Percentiles rank a stretch among this genome's conserved stretches.
Evolutionary conservation across 2,329 filamentous ascomycete species (phyloP).

Genomic region (Cladosporium sp.): DNA sequence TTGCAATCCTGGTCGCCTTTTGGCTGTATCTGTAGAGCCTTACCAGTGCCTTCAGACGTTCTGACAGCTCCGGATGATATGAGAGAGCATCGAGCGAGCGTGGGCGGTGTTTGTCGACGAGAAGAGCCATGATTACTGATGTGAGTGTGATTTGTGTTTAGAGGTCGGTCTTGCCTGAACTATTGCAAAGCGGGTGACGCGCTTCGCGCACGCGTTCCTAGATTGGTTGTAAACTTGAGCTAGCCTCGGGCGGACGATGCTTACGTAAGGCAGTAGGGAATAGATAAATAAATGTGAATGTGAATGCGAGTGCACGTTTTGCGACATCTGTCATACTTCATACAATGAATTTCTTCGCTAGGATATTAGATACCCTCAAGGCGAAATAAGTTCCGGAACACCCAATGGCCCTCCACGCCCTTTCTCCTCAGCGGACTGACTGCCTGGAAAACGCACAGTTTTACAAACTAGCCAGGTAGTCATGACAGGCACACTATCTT

Average conservation of each 20-base stretch:
- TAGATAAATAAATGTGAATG: no score
- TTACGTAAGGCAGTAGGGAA: no score
- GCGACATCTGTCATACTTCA: no score
- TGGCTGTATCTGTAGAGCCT: slow-evolving; percentile 22
- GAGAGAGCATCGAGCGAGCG: slow-evolving; percentile 72
- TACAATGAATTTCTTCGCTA: no score
- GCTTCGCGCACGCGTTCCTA: neutral
- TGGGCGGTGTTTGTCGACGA: slow-evolving; percentile 65
- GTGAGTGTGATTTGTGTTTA: neutral
- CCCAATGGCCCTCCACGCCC: no score
- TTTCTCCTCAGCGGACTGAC: no score
- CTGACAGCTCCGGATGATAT: slow-evolving; percentile 85
- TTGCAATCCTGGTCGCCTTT: neutral
- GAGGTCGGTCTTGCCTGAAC: neutral
- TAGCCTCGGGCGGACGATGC: neutral
- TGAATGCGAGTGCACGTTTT: no score
- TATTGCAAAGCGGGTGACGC: neutral
- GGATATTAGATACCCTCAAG: no score
- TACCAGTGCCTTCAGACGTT: slow-evolving; percentile 81
- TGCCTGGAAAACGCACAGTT: no score
- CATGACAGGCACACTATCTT: no score
- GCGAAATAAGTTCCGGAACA: no score
- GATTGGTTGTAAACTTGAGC: neutral
- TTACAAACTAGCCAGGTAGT: no score
- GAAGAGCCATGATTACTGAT: slow-evolving; percentile 52